phyloP scores from a whole-genome alignment of 306 rosid species.

The Vigna nakashimae region DNA sequence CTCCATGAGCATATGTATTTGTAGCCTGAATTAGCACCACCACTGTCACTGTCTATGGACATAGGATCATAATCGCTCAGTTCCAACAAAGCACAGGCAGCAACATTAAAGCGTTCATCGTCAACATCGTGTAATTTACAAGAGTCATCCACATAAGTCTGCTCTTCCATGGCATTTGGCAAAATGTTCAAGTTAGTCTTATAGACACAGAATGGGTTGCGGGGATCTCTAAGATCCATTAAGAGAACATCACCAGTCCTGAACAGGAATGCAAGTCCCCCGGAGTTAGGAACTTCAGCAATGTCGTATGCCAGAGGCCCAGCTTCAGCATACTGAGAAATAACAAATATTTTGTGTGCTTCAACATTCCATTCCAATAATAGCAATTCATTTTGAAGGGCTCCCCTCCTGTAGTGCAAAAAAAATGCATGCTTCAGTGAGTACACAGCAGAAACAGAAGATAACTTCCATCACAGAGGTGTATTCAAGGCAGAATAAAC shows the following conservation, averaged over 20 bases:
- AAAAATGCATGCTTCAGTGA: conserved; percentile 14
- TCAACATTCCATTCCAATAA: conserved; percentile 80
- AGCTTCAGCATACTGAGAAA: conserved; percentile 71
- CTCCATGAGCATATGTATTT: conserved; percentile 87
- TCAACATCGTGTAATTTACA: conserved; percentile 81
- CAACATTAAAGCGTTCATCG: conserved; percentile 85
- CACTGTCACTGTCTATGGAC: conserved; percentile 83
- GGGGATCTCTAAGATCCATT: conserved; percentile 86
- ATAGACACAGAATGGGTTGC: conserved; percentile 66
- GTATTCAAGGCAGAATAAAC: conserved; percentile 40
- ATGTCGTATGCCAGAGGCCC: conserved; percentile 81
- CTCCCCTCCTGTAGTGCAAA: conserved; percentile 67
- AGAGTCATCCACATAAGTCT: conserved; percentile 72
- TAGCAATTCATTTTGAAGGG: conserved; percentile 67
- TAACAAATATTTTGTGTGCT: conserved; percentile 57
- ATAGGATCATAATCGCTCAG: conserved; percentile 90
- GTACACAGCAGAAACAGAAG: conserved; percentile 39
- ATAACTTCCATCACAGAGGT: conserved; percentile 39
- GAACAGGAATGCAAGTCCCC: conserved; percentile 84
- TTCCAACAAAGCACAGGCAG: conserved; percentile 90
- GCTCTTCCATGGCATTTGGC: conserved; percentile 74
- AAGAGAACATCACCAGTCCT: conserved; percentile 88
- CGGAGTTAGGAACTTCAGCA: conserved; percentile 83
- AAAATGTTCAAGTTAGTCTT: conserved; percentile 70
- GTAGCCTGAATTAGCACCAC: conserved; percentile 55